Evolutionary conservation across 768 basidiomycete species (phyloP).

Genomic region (Mycena metata): DNA sequence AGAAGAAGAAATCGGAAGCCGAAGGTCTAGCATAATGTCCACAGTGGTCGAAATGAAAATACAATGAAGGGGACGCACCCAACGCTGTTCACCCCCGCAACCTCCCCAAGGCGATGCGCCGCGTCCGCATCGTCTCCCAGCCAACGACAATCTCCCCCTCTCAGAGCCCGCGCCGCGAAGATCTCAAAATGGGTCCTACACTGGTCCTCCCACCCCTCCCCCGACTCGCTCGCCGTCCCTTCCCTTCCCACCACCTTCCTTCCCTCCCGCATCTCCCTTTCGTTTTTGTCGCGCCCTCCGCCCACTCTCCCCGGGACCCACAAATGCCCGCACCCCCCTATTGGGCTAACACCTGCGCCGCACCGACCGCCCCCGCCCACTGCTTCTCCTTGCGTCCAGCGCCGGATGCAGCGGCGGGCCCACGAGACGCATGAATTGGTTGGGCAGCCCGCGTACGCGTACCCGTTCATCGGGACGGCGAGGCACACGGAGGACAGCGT

Average conservation of each 20-base stretch:
- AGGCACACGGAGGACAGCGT: conserved; percentile 79
- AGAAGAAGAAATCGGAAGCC: too few species aligned
- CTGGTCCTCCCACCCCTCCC: conserved; percentile 14
- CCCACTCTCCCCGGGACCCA: conserved; percentile 58
- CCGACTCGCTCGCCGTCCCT: not conserved
- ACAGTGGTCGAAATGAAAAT: too few species aligned
- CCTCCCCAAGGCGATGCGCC: conserved; percentile 65
- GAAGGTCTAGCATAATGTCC: too few species aligned
- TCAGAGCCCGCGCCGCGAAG: conserved; percentile 83
- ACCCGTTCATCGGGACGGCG: conserved; percentile 85
- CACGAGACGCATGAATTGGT: conserved; percentile 85
- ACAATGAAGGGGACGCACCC: conserved; percentile 66
- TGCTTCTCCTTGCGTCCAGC: conserved; percentile 82
- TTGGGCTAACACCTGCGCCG: conserved; percentile 76
- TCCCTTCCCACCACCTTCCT: too few species aligned
- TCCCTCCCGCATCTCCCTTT: conserved; percentile 31
- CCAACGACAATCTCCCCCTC: conserved; percentile 87
- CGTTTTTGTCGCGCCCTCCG: conserved; percentile 29
- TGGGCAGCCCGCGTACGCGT: conserved; percentile 86
- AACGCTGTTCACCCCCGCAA: conserved; percentile 71
- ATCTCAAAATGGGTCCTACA: conserved; percentile 71
- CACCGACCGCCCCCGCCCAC: conserved; percentile 70
- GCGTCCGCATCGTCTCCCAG: conserved; percentile 96
- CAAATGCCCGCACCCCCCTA: conserved; percentile 55
- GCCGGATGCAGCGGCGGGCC: conserved; percentile 84